These are phyloP conservation scores for Posidonia australis DNA, from an alignment of 106 monocot genomes.

Conservation along the genomic window DNA sequence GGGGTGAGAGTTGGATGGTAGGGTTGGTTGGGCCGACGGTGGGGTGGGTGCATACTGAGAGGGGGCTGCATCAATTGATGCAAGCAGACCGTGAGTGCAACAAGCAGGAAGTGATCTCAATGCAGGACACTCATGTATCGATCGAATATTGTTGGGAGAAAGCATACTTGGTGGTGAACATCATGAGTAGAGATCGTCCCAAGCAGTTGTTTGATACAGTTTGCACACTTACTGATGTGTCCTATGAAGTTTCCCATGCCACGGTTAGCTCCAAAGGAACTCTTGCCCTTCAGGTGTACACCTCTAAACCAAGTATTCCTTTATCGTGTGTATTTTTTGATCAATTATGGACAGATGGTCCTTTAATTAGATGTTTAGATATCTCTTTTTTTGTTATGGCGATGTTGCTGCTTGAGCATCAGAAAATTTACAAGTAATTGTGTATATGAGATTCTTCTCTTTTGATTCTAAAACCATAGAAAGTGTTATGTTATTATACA, in stretches of 20 bases:
- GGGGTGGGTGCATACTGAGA: slow-evolving; percentile 30
- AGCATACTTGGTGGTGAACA: slow-evolving; percentile 54
- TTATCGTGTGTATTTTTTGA: too few relatives aligned
- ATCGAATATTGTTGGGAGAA: slow-evolving; percentile 39
- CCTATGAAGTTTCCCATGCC: slow-evolving; percentile 60
- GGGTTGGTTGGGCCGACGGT: slow-evolving; percentile 11
- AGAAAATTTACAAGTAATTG: too few relatives aligned
- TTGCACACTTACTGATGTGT: slow-evolving; percentile 60
- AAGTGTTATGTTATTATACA: too few relatives aligned
- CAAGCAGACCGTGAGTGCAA: slow-evolving; percentile 13
- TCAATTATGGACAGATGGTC: too few relatives aligned
- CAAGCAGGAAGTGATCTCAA: slow-evolving; percentile 2
- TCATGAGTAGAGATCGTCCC: slow-evolving; percentile 43
- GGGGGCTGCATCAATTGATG: slow-evolving; percentile 53
- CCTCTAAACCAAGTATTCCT: slow-evolving; percentile 25
- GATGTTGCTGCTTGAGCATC: too few relatives aligned
- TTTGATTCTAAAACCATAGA: too few relatives aligned
- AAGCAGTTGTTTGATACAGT: slow-evolving; percentile 71
- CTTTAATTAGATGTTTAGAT: too few relatives aligned
- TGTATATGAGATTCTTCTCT: too few relatives aligned
- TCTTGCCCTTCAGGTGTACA: slow-evolving; percentile 28
- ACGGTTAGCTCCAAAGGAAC: slow-evolving; percentile 35
- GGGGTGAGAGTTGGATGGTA: slow-evolving; percentile 12
- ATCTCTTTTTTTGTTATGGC: too few relatives aligned
- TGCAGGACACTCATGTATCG: slow-evolving; percentile 10